These are phyloP conservation scores for Volvariella surrecta DNA, from an alignment of 1,284 basidiomycete genomes.

Conservation along the genomic window DNA sequence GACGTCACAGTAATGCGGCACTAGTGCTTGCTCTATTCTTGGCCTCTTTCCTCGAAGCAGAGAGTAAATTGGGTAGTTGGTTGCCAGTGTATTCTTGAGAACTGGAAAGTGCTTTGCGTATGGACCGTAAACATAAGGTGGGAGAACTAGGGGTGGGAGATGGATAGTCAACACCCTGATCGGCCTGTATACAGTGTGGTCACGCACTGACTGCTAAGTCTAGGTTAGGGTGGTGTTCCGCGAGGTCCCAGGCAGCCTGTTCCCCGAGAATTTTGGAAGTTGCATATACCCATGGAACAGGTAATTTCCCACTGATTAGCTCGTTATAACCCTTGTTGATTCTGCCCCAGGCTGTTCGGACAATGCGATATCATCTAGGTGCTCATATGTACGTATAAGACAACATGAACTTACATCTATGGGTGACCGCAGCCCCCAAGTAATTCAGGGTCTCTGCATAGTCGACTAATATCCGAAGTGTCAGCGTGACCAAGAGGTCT, in stretches of 20 bases:
- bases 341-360: too few species aligned
- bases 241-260: conserved; percentile 12
- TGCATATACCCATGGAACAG: conserved; percentile 6
- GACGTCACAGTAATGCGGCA: neutral
- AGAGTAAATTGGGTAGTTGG: neutral
- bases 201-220: conserved; percentile 9
- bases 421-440: too few species aligned
- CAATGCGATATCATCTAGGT: too few species aligned
- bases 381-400: too few species aligned
- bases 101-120: neutral
- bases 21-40: neutral
- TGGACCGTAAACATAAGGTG: neutral
- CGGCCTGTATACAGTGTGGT: too few species aligned
- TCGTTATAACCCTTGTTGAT: neutral
- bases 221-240: conserved; percentile 7
- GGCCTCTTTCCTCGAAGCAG: neutral
- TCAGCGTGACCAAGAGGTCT: too few species aligned
- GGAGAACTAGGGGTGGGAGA: neutral
- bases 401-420: too few species aligned
- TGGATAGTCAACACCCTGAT: too few species aligned
- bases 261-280: conserved; percentile 13
- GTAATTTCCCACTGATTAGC: neutral
- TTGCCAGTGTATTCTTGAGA: neutral
- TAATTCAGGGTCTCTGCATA: too few species aligned
- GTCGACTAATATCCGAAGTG: too few species aligned